A percentile compares a stretch with the other conserved stretches of the same genome.
These are phyloP conservation scores for Chlamydomonas reinhardtii DNA, from an alignment of 163 green algal genomes.

Conservation along the genomic window DNA sequence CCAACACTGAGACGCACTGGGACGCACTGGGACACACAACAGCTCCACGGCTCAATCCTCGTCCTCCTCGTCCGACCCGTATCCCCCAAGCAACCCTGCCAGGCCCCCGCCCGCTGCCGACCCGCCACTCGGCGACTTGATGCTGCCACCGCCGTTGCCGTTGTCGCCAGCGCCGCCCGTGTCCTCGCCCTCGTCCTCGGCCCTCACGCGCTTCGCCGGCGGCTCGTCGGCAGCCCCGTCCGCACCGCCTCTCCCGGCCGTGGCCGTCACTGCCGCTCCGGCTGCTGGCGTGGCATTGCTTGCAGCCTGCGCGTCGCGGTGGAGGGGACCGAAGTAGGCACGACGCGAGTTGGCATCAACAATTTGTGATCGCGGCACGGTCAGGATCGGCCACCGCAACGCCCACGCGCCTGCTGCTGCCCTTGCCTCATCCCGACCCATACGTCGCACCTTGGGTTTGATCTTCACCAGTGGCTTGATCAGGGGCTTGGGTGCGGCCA, in stretches of 20 bases:
- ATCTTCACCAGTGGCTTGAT: not conserved
- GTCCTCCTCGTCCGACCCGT: constrained; percentile 36
- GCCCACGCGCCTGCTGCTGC: too few species aligned
- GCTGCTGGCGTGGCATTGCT: not conserved
- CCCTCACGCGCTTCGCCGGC: not conserved
- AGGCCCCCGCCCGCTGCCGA: constrained; percentile 10
- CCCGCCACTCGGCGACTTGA: not conserved
- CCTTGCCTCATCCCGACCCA: not conserved
- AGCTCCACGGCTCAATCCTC: not conserved
- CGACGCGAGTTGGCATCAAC: not conserved
- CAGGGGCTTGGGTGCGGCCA: not conserved
- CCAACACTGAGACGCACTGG: too few species aligned
- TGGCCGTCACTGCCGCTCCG: not conserved
- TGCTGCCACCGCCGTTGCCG: not conserved
- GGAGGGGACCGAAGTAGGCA: not conserved
- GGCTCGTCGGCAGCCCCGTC: not conserved
- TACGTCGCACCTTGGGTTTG: constrained; percentile 25
- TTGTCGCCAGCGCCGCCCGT: too few species aligned
- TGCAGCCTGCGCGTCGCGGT: too few species aligned
- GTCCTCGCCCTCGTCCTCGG: not conserved
- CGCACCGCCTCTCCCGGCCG: not conserved
- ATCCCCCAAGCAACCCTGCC: constrained; percentile 46
- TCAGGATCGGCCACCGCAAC: too few species aligned
- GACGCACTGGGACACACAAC: too few species aligned
- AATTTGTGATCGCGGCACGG: too few species aligned